Evolutionary conservation across 345 rosid species (phyloP).

Genomic region (Ricinus communis): DNA sequence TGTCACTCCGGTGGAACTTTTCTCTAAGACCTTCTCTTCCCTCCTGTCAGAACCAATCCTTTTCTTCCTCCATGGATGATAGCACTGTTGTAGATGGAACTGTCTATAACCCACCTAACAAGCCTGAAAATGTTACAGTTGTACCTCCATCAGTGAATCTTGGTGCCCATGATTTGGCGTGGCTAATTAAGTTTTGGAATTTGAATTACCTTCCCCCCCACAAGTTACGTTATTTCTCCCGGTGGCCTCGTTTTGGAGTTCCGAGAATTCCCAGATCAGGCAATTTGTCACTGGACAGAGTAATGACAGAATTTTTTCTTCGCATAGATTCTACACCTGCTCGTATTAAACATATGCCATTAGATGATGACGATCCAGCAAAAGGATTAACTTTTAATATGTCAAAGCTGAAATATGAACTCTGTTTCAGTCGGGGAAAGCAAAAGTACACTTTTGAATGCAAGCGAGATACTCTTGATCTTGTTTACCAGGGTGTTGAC

Average conservation of each 20-base stretch:
- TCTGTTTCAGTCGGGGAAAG: slow-evolving; percentile 80
- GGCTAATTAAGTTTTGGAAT: slow-evolving; percentile 80
- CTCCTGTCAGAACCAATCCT: slow-evolving; percentile 34
- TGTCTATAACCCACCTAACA: slow-evolving; percentile 35
- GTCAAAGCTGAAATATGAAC: slow-evolving; percentile 81
- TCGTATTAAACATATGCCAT: slow-evolving; percentile 64
- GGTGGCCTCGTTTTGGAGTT: slow-evolving; percentile 95
- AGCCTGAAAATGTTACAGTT: slow-evolving; percentile 41
- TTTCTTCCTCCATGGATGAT: slow-evolving; percentile 43
- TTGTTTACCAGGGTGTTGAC: slow-evolving; percentile 92
- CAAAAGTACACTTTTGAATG: slow-evolving; percentile 87
- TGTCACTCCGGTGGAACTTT: slow-evolving; percentile 90
- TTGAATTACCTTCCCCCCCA: slow-evolving; percentile 92
- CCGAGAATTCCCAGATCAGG: slow-evolving; percentile 84
- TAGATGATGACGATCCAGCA: slow-evolving; percentile 93
- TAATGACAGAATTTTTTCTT: slow-evolving; percentile 94
- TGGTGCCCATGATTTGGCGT: slow-evolving; percentile 97
- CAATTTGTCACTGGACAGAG: slow-evolving; percentile 86
- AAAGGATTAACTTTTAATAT: slow-evolving; percentile 77
- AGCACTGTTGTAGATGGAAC: slow-evolving; percentile 32
- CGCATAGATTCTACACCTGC: slow-evolving; percentile 83
- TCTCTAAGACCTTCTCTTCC: slow-evolving; percentile 61
- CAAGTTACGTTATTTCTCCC: slow-evolving; percentile 81
- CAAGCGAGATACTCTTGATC: slow-evolving; percentile 89
- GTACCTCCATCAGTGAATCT: slow-evolving; percentile 63